Evolutionary conservation across 2,329 filamentous ascomycete species (phyloP), one percentile per base, ranked within the genome.

Genomic region (Fusarium buharicum): DNA sequence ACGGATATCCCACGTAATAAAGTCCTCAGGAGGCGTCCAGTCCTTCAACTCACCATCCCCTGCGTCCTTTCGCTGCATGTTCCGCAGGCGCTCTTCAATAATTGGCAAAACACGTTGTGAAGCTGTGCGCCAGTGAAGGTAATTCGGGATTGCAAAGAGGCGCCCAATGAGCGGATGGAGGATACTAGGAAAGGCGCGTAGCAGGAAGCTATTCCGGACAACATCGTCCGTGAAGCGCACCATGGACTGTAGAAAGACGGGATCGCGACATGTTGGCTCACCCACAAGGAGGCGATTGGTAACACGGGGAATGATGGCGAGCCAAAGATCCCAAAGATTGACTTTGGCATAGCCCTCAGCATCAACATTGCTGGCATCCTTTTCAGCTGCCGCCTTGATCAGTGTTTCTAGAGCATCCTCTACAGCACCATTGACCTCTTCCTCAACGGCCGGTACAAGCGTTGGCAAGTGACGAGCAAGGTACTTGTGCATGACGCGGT

Each of bases 1-100:
- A 14, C 80, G 78, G 52, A 87, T 84, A 40, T 78, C 76, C 85
- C 85, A 88, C 6, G 81, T 85, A 24, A 87, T 73, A 64, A 82
- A 85, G 72, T 86, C 84, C 43, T 86, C 83, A 0, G 83, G 82
- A 7, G 80, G 77, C 4, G 72, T 64, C 74, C 77, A 81, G 24
- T 72, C 59, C 20, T 79, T 75, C 50, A 76, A 77, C 3, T 72
- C 75, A 2, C 78, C 71, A 24, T 83, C 78, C 0, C 73, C 74
- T 7, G 66, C 67, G 3, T 75, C 75, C 47, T 80, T 79, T 47
- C 74, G 77, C 22, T 70, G 65, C 68, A 86, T 79, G 45, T 81
- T 76, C 11, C 75, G 66, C 9, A 86, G 73, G 1, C 85, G 81
- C 63, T 81, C 69, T 27, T 75, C 66, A 53, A 87, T 82, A n/a